These are phyloP conservation scores for Fusarium robinianum DNA, from an alignment of 2,329 filamentous ascomycete species.

Conservation along the genomic window DNA sequence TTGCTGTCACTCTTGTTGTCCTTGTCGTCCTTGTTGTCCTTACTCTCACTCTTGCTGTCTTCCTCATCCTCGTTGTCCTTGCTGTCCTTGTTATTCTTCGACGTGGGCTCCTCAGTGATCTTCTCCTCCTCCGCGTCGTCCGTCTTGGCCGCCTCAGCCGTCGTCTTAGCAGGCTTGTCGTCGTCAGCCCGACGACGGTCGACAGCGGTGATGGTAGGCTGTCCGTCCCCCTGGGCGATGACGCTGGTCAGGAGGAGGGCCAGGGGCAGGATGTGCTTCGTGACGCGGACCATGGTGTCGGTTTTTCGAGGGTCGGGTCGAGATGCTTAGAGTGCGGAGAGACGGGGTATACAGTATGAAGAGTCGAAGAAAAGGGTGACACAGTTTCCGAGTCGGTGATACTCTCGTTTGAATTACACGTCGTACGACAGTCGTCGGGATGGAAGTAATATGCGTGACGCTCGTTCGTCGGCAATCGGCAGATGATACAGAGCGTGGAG, in stretches of 20 bases:
- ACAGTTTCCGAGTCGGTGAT: too few relatives aligned
- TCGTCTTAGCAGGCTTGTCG: conserved; percentile 20
- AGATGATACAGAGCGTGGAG: too few relatives aligned
- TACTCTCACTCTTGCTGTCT: conserved; percentile 8
- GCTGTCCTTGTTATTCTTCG: conserved; percentile 16
- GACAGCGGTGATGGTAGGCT: conserved; percentile 19
- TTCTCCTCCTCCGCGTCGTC: too few relatives aligned
- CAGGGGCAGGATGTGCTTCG: conserved; percentile 34
- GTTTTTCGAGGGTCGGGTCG: not conserved
- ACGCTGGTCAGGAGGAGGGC: conserved; percentile 32
- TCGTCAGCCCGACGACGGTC: conserved; percentile 21
- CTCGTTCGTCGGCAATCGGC: too few relatives aligned
- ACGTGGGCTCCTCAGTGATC: too few relatives aligned
- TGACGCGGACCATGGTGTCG: conserved; percentile 33
- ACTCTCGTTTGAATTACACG: too few relatives aligned
- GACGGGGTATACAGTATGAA: not conserved
- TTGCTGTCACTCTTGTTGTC: conserved; percentile 9
- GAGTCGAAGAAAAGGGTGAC: not conserved
- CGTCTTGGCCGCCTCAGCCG: conserved; percentile 21
- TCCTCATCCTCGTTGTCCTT: conserved; percentile 16
- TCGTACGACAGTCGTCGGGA: too few relatives aligned
- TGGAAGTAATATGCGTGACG: too few relatives aligned
- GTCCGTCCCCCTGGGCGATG: conserved; percentile 22
- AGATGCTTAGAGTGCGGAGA: too few relatives aligned
- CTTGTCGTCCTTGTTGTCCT: conserved; percentile 14